Base-by-base conservation (phyloP, 371 early-diverging fungal genomes). In the Mortierella sp. region DNA sequence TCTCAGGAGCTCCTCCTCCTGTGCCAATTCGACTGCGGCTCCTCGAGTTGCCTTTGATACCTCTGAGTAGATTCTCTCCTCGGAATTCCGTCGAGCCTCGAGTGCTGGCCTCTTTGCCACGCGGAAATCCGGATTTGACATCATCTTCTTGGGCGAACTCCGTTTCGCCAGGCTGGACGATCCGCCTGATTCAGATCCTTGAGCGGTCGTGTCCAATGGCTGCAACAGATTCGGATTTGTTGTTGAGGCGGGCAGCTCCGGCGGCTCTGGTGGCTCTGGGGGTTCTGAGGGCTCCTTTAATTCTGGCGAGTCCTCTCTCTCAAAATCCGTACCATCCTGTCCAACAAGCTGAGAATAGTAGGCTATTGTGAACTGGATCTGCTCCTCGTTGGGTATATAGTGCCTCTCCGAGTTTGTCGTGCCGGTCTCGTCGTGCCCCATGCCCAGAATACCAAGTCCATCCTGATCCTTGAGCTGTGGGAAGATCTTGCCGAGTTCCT, bases 391-490 rank as follows among this genome's bases (percentile, higher is more conserved):
- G 86, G 86, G 86, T 82, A 86, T 86, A 82, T 74, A 82, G 51
- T 81, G 72, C 64, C 78, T 81, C 40, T 81, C 81, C 13, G 76
- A 59, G 51, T 70, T 76, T 31, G 55, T 34, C 19, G 61, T 43
- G 9, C 82, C 77, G 2, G 74, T 46, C 24, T 86, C 86, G 46
- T 86, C 86, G 54, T 67, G 51, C 5, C 86, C 79, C 86, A 86
- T 86, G 21, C 86, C 86, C 21, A 86, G 75, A n/a, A 86, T 86
- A 8, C 86, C 82, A 4, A 86, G 86, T 2, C 86, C 82, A 55
- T 86, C 86, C 50, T 86, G 86, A 73, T 86, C 86, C 43, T 86
- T 86, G 26, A 86, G 82, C 59, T 86, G 86, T 14, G 86, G 86
- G 46, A 86, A 86, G 11, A 86, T 82, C 78, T 82, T 82, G 46